Conservation (phyloP, 2,329 filamentous ascomycete species). For the Neofusicoccum ribis region DNA sequence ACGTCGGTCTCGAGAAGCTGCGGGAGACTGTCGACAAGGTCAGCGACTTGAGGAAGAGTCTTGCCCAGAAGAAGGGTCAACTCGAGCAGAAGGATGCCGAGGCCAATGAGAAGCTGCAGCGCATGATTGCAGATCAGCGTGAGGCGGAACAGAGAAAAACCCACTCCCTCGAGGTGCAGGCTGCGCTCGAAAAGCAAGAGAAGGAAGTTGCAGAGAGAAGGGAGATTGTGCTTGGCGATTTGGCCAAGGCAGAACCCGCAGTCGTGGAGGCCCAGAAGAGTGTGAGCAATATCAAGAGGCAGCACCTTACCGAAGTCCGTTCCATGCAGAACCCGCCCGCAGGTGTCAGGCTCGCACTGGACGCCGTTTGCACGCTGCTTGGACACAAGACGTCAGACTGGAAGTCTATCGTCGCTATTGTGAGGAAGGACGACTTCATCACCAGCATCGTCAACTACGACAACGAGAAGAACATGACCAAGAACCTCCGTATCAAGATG, state of each 20-base stretch:
- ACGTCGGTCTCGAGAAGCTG: constrained; percentile 96
- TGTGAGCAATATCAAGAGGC: constrained; percentile 97
- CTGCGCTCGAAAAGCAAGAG: constrained; percentile 84
- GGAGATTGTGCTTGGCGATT: constrained; percentile 81
- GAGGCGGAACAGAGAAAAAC: constrained; percentile 91
- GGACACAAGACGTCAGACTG: constrained; percentile 84
- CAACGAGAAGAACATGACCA: constrained; percentile 94
- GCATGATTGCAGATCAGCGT: constrained; percentile 93
- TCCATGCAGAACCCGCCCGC: constrained; percentile 92
- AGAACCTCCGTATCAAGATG: constrained; percentile 79
- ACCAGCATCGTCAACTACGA: constrained; percentile 96
- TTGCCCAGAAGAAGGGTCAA: constrained; percentile 92
- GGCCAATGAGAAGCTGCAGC: constrained; percentile 94
- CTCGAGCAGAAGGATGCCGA: constrained; percentile 92
- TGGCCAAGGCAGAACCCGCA: constrained; percentile 89
- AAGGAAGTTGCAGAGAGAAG: constrained; percentile 79
- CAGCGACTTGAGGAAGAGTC: constrained; percentile 81
- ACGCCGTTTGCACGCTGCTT: constrained; percentile 93
- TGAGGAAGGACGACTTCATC: constrained; percentile 94
- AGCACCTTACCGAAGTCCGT: constrained; percentile 94
- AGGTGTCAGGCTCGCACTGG: constrained; percentile 87
- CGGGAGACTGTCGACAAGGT: constrained; percentile 97
- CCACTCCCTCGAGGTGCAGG: constrained; percentile 85
- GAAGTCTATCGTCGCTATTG: constrained; percentile 85
- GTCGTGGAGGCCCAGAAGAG: constrained; percentile 91